phyloP scores from a whole-genome alignment of 2,329 filamentous ascomycete genomes.

The Tothia fuscella region DNA sequence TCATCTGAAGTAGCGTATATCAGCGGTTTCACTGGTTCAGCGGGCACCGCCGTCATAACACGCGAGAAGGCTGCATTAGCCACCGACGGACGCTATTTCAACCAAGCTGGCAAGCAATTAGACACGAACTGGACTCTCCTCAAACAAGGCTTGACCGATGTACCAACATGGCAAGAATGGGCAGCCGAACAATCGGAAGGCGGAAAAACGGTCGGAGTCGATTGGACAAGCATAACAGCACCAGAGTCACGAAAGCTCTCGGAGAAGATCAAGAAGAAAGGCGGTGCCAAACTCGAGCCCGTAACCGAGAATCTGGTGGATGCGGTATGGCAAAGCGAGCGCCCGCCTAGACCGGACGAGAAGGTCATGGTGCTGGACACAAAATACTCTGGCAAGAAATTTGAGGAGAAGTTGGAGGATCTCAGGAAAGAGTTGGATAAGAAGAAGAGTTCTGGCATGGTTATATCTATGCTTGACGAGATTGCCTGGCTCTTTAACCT shows the following conservation, averaged over 20 bases:
- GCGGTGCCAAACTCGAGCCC: slow-evolving; percentile 63
- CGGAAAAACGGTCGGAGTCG: slow-evolving; percentile 81
- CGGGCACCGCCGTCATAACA: slow-evolving; percentile 83
- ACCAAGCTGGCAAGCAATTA: slow-evolving; percentile 83
- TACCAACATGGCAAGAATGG: slow-evolving; percentile 98
- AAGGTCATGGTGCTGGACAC: slow-evolving; percentile 59
- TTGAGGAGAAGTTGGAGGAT: slow-evolving; percentile 70
- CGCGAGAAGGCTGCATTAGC: slow-evolving; percentile 77
- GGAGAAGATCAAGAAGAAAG: slow-evolving; percentile 78
- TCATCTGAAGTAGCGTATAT: slow-evolving; percentile 53
- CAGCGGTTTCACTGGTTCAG: slow-evolving; percentile 87
- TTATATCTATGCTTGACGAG: slow-evolving; percentile 72
- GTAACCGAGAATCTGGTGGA: slow-evolving; percentile 82
- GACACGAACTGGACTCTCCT: slow-evolving; percentile 84
- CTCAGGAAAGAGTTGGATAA: slow-evolving; percentile 85
- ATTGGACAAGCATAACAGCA: slow-evolving; percentile 74
- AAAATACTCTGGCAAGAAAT: slow-evolving; percentile 70
- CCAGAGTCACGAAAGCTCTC: slow-evolving; percentile 53
- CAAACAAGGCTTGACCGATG: slow-evolving; percentile 86
- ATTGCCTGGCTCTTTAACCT: slow-evolving; percentile 98
- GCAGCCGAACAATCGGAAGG: slow-evolving; percentile 71
- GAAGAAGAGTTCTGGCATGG: slow-evolving; percentile 15
- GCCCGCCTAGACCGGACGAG: slow-evolving; percentile 64
- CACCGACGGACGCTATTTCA: slow-evolving; percentile 96
- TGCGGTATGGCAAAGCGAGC: slow-evolving; percentile 65